Evolutionary conservation across 108 stramenopile genomes (phyloP), one percentile per base, ranked within the genome.

Genomic region (Nitzschia sp.): DNA sequence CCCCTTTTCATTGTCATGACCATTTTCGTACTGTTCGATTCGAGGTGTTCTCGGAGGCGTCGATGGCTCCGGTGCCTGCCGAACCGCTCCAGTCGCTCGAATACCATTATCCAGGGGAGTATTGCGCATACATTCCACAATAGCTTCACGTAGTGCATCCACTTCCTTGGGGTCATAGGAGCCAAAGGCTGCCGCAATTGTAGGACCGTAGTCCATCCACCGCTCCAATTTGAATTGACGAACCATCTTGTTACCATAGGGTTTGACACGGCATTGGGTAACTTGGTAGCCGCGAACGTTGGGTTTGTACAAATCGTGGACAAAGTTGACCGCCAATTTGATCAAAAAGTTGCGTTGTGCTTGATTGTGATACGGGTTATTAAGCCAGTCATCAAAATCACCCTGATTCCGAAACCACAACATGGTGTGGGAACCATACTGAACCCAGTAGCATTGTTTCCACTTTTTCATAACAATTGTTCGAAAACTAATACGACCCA

Each of bases 131-230:
- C 88, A 90, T 24, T 87, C 88, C n/a, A 91, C 74, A 36, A 91
- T 77, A 28, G 90, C 85, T 71, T 83, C 82, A 17, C 92, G 82
- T 18, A 90, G 62, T 0, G 77, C 77, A 34, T 89, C 84, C 17
- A 91, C 88, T 70, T 94, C 92, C 71, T 89, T 87, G 27, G 82
- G 79, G 36, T 92, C 77, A 47, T 85, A 71, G 0, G 90, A 89
- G 9, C 91, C 91, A 82, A 95, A 95, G 11, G 94, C 94, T 27
- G 94, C 94, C 1, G 91, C 91, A 75, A 95, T 95, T 42, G 90
- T 95, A 11, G 94, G 91, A 9, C 94, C 94, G 64, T 95, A 95
- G 75, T 95, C 94, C 91, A 93, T 93, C 90, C 91, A 92, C 26
- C 91, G 85, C 62, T 95, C 94, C 46, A 95, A 73, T 70, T 95